Evolutionary conservation across 257 asterid species (phyloP), one percentile per base, ranked within the genome.

Genomic region (Fraxinus excelsior): DNA sequence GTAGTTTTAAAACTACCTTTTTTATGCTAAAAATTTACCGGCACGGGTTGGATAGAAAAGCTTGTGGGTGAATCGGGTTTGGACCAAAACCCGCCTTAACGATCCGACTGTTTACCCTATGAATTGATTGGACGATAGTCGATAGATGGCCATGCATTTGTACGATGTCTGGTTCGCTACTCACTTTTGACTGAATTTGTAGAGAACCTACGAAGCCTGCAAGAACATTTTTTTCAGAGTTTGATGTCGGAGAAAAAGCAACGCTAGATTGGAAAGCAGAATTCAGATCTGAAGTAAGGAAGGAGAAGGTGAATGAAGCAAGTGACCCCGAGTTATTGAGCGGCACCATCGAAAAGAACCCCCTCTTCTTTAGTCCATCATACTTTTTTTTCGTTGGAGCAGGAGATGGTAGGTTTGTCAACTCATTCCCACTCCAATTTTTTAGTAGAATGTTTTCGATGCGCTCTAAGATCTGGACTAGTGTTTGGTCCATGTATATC

Each of bases 321-420:
- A 76, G n/a, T n/a, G n/a, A n/a, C n/a, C n/a, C n/a, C n/a, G n/a
- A n/a, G n/a, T n/a, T 84, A 80, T 28, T 80, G 88, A 78, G 80
- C 58, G 65, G 80, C 71, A 79, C 81, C 88, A 21, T 84, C 26
- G 56, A 81, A 72, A 71, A 71, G 77, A 65, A 81, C 81, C 56
- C 77, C 88, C 62, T 85, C 91, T 32, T 65, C 81, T 40, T 80
- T 79, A 19, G 69, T 72, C 87, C 83, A 78, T 25, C 86, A 83
- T 3, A 88, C 74, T 75, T 89, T 69, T 79, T 75, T 72, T 77
- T 92, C 74, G 66, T 86, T 9, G 97, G 98, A 66, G 98, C 91
- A 23, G 98, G 99, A 83, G 97, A 95, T 7, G 97, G 97, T 71
- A 95, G 90, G 81, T 64, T 85, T 2, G 84, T 16, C 18, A 74